These are phyloP conservation scores for Cladosporium sp. DNA, from an alignment of 2,329 filamentous ascomycete species.

Conservation along the genomic window DNA sequence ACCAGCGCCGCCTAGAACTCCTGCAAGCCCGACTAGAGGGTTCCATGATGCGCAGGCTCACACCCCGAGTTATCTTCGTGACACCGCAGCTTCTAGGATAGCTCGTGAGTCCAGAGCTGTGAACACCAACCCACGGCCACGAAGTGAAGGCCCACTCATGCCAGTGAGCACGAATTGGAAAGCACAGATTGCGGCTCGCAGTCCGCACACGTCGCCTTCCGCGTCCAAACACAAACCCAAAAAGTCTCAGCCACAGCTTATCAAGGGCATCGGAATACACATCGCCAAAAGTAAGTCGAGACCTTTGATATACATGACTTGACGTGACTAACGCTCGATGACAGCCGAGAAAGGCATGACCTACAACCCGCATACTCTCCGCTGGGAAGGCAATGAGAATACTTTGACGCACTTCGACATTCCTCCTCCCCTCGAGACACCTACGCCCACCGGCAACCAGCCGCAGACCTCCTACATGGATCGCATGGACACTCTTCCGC, in stretches of 20 bases:
- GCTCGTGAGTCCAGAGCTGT: conserved; percentile 58
- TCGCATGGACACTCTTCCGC: conserved; percentile 24
- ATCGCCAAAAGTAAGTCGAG: conserved; percentile 70
- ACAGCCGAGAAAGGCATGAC: conserved; percentile 89
- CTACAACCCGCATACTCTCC: conserved; percentile 81
- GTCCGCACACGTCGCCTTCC: conserved; percentile 47
- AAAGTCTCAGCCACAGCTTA: conserved; percentile 68
- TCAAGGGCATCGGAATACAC: conserved; percentile 75
- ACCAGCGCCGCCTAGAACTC: conserved; percentile 44
- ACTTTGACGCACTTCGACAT: conserved; percentile 72
- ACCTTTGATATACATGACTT: not conserved
- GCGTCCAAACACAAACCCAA: conserved; percentile 45
- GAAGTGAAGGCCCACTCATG: conserved; percentile 47
- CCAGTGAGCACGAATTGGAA: conserved; percentile 58
- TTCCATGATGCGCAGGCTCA: conserved; percentile 38
- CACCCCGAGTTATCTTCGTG: conserved; percentile 61
- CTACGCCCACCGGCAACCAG: conserved; percentile 31
- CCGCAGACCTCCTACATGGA: conserved; percentile 33
- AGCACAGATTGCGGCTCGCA: conserved; percentile 48
- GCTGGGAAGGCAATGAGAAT: conserved; percentile 97
- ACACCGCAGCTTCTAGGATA: conserved; percentile 63
- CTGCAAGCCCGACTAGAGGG: conserved; percentile 50
- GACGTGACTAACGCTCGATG: conserved; percentile 9
- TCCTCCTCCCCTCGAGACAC: conserved; percentile 32
- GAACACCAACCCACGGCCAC: conserved; percentile 32